Evolutionary conservation across 768 basidiomycete species (phyloP), one percentile per base, ranked within the genome.

Genomic region (Mycena belliarum): DNA sequence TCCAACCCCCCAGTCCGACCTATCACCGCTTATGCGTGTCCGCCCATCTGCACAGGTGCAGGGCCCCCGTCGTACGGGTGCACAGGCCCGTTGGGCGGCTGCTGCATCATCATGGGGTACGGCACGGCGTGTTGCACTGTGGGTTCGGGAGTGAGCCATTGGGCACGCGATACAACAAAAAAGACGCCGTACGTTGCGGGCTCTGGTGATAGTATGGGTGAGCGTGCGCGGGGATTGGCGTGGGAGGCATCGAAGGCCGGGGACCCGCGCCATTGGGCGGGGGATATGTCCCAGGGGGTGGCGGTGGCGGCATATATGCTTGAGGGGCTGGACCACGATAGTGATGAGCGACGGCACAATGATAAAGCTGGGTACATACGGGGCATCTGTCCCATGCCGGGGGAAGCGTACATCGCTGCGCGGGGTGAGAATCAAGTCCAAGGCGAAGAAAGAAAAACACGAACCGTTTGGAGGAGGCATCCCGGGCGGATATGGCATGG

Each of bases 31-130:
- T 74, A 87, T 66, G 84, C 83, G 65, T 90, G 89, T 46, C 88
- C 88, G 57, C 88, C 87, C 91, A 92, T 90, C 48, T 78, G 85
- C 51, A 88, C 88, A 24, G 82, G 84, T 32, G 86, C 82, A 56
- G 85, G 83, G 18, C 81, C 82, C 58, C 80, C 84, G 44, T 93
- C 89, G 72, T 92, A 93, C 32, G 81, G 82, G 68, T 91, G 91
- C 60, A 86, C 87, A 38, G 82, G 82, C 42, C 76, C 81, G 55
- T 78, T 82, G 48, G 87, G 85, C 8, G 87, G 87, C 53, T 88
- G 89, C 52, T 86, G 88, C 88, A 92, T 91, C 90, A 93, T 93
- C 88, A 91, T 90, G n/a, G 82, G 87, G 70, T 93, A 94, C 45
- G 89, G 88, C 63, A 90, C 84, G 32, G 92, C 89, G 65, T 93